These are phyloP conservation scores for Aaosphaeria pasadenensis DNA, from an alignment of 2,329 filamentous ascomycete species.

Conservation along the genomic window DNA sequence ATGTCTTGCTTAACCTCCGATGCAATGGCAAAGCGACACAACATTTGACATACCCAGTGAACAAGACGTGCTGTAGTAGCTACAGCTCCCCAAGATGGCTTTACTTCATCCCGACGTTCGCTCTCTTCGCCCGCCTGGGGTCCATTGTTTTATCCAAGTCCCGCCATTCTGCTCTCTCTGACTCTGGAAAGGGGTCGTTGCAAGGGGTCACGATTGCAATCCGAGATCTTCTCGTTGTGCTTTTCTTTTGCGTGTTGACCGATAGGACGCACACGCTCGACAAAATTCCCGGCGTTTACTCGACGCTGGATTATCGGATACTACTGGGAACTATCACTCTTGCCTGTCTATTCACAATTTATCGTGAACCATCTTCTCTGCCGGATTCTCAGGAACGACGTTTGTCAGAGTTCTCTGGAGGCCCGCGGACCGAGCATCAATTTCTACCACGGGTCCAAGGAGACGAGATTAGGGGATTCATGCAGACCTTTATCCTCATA, in stretches of 20 bases:
- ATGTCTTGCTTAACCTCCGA: conserved; percentile 53
- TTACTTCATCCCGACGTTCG: conserved; percentile 23
- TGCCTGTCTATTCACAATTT: conserved; percentile 28
- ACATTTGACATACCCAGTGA: conserved; percentile 42
- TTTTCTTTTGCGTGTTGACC: conserved; percentile 49
- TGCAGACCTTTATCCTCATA: conserved; percentile 56
- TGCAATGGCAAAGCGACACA: conserved; percentile 50
- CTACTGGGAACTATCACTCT: conserved; percentile 21
- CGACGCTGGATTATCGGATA: conserved; percentile 30
- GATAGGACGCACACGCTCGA: conserved; percentile 55
- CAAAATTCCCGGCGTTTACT: conserved; percentile 50
- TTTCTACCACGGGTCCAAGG: conserved; percentile 57
- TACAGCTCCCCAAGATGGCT: conserved; percentile 40
- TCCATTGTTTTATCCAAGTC: background rate
- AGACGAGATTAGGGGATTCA: conserved; percentile 66
- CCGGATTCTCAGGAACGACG: background rate
- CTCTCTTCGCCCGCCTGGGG: background rate
- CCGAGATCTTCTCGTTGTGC: conserved; percentile 2
- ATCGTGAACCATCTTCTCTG: conserved; percentile 13
- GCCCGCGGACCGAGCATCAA: conserved; percentile 21
- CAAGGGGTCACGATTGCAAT: background rate
- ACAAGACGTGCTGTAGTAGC: conserved; percentile 53
- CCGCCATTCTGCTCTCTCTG: background rate
- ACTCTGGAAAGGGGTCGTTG: background rate
- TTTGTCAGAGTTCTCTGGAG: conserved; percentile 3